phyloP scores from a whole-genome alignment of 305 asterid species.

The Fraxinus platypoda region DNA sequence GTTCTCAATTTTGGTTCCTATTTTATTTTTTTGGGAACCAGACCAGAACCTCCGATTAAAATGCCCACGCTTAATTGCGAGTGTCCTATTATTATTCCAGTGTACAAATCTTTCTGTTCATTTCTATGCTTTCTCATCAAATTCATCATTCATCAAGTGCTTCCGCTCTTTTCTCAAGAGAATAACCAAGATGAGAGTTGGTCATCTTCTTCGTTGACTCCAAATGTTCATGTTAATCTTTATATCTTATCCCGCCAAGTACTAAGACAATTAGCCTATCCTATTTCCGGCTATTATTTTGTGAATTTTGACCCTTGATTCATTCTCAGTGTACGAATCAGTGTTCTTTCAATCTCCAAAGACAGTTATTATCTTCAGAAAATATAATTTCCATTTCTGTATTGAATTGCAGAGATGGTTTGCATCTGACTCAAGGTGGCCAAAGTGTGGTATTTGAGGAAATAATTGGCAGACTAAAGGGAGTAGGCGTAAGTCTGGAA shows the following conservation, averaged over 20 bases:
- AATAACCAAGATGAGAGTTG: background rate
- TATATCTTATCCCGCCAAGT: background rate
- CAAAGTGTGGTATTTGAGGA: conserved; percentile 62
- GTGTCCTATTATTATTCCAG: background rate
- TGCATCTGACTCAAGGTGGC: conserved; percentile 64
- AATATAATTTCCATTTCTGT: background rate
- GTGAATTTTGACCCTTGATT: background rate
- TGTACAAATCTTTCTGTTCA: background rate
- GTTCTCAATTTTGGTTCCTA: too few species aligned
- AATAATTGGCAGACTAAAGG: conserved; percentile 43
- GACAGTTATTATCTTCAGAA: background rate
- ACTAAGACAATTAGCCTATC: background rate
- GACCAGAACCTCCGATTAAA: too few species aligned
- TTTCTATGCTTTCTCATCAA: background rate
- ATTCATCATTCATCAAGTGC: background rate
- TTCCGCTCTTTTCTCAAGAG: background rate
- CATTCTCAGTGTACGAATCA: background rate
- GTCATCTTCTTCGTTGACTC: background rate
- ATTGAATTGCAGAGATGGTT: conserved; percentile 62
- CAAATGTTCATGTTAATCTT: background rate
- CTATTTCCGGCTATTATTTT: background rate
- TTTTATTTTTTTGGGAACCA: too few species aligned
- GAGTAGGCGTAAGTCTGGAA: conserved; percentile 41
- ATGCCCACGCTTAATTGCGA: too few species aligned
- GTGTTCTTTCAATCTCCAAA: background rate